Evolutionary conservation across 495 filamentous ascomycete species (phyloP).

Genomic region (Tirmania nivea): DNA sequence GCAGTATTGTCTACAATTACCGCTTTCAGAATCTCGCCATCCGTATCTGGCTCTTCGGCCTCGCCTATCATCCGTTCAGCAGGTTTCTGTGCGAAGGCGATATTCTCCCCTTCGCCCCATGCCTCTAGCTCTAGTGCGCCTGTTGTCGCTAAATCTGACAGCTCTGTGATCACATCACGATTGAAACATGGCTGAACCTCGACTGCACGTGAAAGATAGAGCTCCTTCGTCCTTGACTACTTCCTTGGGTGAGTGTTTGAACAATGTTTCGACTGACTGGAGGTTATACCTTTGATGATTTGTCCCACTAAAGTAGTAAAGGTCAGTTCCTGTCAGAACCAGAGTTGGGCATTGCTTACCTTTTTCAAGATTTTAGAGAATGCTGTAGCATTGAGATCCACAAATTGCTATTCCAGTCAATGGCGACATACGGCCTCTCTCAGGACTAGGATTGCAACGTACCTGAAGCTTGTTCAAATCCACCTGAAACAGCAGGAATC

Average conservation of each 20-base stretch:
- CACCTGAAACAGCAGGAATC: constrained; percentile 86
- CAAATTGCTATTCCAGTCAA: constrained; percentile 40
- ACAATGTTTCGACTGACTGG: constrained; percentile 5
- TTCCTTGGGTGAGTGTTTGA: constrained; percentile 8
- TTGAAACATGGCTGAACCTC: constrained; percentile 98
- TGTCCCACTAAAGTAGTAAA: constrained; percentile 52
- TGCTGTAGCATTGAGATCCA: constrained; percentile 89
- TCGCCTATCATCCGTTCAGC: constrained; percentile 38
- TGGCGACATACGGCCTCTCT: constrained; percentile 16
- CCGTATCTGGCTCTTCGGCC: constrained; percentile 65
- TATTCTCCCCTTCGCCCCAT: constrained; percentile 89
- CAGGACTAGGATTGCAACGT: background rate
- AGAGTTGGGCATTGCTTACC: constrained; percentile 24
- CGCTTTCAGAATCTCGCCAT: constrained; percentile 70
- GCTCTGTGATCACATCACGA: constrained; percentile 78
- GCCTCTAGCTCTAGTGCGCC: constrained; percentile 79
- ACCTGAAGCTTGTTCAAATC: constrained; percentile 82
- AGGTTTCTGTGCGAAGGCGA: constrained; percentile 47
- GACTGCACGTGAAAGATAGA: constrained; percentile 85
- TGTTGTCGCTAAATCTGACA: constrained; percentile 89
- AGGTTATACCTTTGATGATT: constrained; percentile 66
- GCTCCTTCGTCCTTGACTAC: constrained; percentile 83
- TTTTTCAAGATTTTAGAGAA: constrained; percentile 99
- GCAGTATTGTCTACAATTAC: constrained; percentile 50
- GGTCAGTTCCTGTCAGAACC: constrained; percentile 8